Conservation (phyloP, 345 rosid species). For the Linum tenue region DNA sequence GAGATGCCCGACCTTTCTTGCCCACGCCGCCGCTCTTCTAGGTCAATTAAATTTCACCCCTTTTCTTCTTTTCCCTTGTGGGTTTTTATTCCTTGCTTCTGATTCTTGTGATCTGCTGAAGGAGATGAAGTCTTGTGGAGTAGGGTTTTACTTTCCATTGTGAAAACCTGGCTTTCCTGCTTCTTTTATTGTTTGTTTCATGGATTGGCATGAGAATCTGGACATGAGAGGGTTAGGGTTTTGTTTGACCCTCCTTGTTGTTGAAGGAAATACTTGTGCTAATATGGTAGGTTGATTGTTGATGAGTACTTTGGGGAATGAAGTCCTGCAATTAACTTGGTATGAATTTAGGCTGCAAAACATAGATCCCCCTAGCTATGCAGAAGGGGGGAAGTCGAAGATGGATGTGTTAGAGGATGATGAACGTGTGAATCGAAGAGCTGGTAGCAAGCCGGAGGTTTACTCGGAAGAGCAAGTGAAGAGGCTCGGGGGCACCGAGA, state of each 20-base stretch:
- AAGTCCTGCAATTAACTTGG: not conserved
- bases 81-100: not conserved
- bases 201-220: not conserved
- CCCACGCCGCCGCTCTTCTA: constrained; percentile 52
- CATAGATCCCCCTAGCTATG: constrained; percentile 47
- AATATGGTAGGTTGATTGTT: too few relatives aligned
- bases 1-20: constrained; percentile 14
- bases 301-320: not conserved
- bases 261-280: too few relatives aligned
- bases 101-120: not conserved
- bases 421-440: constrained; percentile 9
- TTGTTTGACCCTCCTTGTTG: too few relatives aligned
- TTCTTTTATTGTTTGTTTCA: not conserved
- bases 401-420: constrained; percentile 20
- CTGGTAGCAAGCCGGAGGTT: constrained; percentile 43
- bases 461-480: constrained; percentile 71
- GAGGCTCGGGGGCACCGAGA: constrained; percentile 66
- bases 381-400: constrained; percentile 33
- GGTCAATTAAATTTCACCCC: constrained; percentile 26
- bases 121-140: too few relatives aligned
- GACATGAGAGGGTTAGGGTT: not conserved
- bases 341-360: constrained; percentile 46
- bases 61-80: not conserved
- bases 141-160: too few relatives aligned
- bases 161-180: not conserved